Base-by-base conservation (phyloP, 129 eudicot species). In the Sambucus nigra region DNA sequence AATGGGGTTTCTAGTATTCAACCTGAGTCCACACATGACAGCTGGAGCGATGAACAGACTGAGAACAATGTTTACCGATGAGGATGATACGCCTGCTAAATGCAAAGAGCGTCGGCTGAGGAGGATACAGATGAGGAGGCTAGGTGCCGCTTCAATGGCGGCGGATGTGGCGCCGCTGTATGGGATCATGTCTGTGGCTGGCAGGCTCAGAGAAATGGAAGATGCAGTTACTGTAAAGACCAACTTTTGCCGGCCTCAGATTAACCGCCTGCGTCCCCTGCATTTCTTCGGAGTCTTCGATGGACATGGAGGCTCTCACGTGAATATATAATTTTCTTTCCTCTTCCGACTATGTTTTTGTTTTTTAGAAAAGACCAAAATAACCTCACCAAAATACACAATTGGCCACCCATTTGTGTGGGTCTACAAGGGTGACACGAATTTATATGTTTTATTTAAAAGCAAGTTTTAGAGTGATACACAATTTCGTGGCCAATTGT, bases 271-370 rank as follows among this genome's bases (percentile, higher is more conserved):
- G 33, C 65, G 41, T 1, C 73, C 70, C 20, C 69, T 77, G 16
- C 76, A 77, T 68, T 77, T 66, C 73, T 72, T 77, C 29, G 76
- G 68, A 8, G 76, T 77, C 53, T 77, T 32, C 45, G 84, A 77
- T 63, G 84, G 83, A 2, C 83, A 77, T 26, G 83, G 83, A 5
- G 83, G 84, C 7, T 26, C 57, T 68, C 84, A 68, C 32, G 83
- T 77, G 72, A 58, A 23, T 23, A 35, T 1, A 1, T 3, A n/a
- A n/a, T 15, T 35, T 15, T 35, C 48, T 45, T 59, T 13, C 59
- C 25, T 26, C 48, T 18, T 44, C 33, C 44, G 7, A 38, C 38
- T 20, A 10, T 31, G 26, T 23, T 18, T 58, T 11, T n/a, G 2
- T 13, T 33, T 25, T 26, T 19, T 38, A n/a, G 38, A 55, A 25